Base-by-base conservation (phyloP, 768 basidiomycete species). In the Leccinellum albellum region DNA sequence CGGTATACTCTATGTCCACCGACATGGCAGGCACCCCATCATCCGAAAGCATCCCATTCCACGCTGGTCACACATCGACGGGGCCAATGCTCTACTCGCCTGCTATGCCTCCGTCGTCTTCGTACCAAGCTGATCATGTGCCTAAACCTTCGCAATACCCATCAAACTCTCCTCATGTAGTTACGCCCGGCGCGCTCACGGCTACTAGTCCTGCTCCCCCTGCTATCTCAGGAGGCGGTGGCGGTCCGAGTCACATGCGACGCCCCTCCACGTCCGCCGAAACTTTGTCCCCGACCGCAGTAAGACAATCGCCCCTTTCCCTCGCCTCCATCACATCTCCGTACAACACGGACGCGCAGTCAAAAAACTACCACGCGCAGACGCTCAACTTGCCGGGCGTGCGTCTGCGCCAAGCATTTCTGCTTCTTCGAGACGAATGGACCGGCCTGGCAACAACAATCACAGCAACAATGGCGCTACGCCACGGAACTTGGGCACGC, bases 331-430 rank as follows among this genome's bases (percentile, higher is more conserved):
- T 77, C 61, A 78, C 73, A 14, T 66, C 73, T 12, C 82, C 67
- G 53, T 84, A 64, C 69, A 67, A 66, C 58, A 50, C 68, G 54
- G 70, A 69, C 8, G 14, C 60, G 48, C 80, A 78, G 79, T 70
- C 85, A 88, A 88, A 89, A 88, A 88, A 89, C 79, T 86, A 55
- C 79, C 75, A 66, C 82, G 86, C 87, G 87, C 87, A 87, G 87
- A 86, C 81, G 86, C 79, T 78, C 79, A 80, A 65, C 66, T 66
- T 56, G 67, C 85, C 81, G 86, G 86, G 87, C 84, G 83, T 75
- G 81, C 82, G 85, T 86, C 87, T 87, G 87, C 87, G 86, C 84
- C 80, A 62, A 77, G 73, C 68, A 46, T 23, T 23, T 46, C 45
- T 17, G 20, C 42, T 23, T 62, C 66, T 45, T 63, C 71, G 28